Percentiles rank a stretch among this genome's conserved stretches.
Evolutionary conservation across 2,329 filamentous ascomycete genomes (phyloP).

Genomic region (Colletotrichum orbiculare): DNA sequence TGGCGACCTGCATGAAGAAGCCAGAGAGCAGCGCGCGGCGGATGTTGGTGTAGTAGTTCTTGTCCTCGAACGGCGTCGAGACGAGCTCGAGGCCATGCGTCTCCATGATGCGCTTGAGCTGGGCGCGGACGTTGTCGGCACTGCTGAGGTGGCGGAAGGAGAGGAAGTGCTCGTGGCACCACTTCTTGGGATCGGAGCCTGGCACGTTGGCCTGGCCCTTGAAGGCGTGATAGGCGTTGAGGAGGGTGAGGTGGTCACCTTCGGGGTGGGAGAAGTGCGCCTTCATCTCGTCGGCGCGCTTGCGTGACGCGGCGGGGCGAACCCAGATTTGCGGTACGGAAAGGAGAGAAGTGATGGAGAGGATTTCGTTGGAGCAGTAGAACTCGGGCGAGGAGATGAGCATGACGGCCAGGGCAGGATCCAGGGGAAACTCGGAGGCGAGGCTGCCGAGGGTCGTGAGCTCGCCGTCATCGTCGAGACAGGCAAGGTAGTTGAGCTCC

Average conservation of each 20-base stretch:
- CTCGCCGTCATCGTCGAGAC: conserved; percentile 95
- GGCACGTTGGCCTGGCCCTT: conserved; percentile 78
- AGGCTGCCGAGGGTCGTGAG: conserved; percentile 86
- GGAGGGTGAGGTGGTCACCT: conserved; percentile 93
- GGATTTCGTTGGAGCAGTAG: conserved; percentile 97
- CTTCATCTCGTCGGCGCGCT: conserved; percentile 98
- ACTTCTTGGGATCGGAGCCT: conserved; percentile 79
- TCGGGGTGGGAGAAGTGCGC: conserved; percentile 90
- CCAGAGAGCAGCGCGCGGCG: conserved; percentile 90
- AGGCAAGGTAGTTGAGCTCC: conserved; percentile 96
- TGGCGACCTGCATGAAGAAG: conserved; percentile 99
- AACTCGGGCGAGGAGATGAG: conserved; percentile 97
- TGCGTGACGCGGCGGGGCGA: conserved; percentile 84
- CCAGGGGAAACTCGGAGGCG: conserved; percentile 94
- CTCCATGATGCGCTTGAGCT: conserved; percentile 98
- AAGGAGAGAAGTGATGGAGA: conserved; percentile 92
- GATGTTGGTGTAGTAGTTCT: conserved; percentile 98
- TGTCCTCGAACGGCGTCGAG: conserved; percentile 91
- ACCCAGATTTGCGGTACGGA: conserved; percentile 96
- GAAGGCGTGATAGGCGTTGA: conserved; percentile 99
- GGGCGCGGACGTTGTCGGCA: conserved; percentile 91
- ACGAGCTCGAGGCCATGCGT: conserved; percentile 86
- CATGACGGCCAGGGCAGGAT: conserved; percentile 96
- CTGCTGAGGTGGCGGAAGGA: conserved; percentile 89
- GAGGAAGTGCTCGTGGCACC: conserved; percentile 98